Evolutionary conservation across 345 rosid species (phyloP), one percentile per base, ranked within the genome.

Genomic region (Populus nigra): DNA sequence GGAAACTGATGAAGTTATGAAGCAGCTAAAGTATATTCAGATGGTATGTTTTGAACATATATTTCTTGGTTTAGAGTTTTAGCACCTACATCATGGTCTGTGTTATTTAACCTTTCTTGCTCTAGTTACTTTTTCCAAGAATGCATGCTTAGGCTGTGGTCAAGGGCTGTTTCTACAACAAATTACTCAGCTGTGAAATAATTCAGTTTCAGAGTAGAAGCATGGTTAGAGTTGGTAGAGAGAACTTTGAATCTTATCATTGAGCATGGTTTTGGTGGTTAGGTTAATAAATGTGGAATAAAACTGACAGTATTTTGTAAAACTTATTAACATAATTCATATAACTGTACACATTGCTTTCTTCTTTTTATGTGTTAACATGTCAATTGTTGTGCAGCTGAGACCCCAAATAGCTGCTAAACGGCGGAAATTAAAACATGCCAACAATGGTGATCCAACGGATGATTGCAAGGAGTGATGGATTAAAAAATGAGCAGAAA

Each of bases 11-110:
- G 85, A 90, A 84, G 84, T 92, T 78, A 75, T 91, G 65, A 89
- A 86, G 91, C 99, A 94, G 71, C 87, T 92, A 59, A 91, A 94
- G 87, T 89, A 88, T 79, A 78, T 89, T 62, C 86, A 88, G 81
- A 85, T 75, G 97, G 98, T 94, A 85, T 49, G 92, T 76, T 68
- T 20, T 59, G 1, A 12, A 66, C 35, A 12, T n/a, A 8, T 71
- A 23, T 31, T 65, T 27, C 20, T 12, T 2, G 62, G 18, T 31
- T 1, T n/a, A 65, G 22, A 15, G 8, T 50, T 16, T 53, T 45
- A 38, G 67, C 3, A 23, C 17, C n/a, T 47, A 13, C 27, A 31
- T 61, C 41, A 22, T 69, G 27, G 15, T 69, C 8, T 8, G 11
- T 11, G 53, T n/a, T 38, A 16, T 68, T 22, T 43, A 11, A 39